Conservation (phyloP, 495 filamentous ascomycete genomes). For the Usnea hakonensis region DNA sequence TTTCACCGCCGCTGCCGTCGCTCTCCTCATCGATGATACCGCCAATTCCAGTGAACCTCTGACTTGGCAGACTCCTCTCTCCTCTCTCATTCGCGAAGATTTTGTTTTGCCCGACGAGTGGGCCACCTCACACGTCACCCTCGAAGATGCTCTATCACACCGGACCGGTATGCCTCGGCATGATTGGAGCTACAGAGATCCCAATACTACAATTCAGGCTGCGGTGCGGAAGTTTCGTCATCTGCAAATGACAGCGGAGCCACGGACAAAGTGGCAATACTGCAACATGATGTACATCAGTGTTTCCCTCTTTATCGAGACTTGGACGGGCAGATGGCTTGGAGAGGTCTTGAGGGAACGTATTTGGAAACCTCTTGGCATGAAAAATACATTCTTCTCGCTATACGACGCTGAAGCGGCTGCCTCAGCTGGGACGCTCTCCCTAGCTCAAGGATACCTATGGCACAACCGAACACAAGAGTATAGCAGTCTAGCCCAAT, state of each 20-base stretch:
- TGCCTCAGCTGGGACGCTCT: constrained; percentile 15
- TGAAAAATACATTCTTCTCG: constrained; percentile 44
- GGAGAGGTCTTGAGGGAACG: constrained; percentile 34
- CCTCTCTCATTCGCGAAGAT: constrained; percentile 43
- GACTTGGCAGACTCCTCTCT: constrained; percentile 43
- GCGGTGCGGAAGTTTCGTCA: constrained; percentile 37
- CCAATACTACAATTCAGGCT: constrained; percentile 24
- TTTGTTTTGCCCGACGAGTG: constrained; percentile 44
- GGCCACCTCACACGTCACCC: constrained; percentile 39
- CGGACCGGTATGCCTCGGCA: constrained; percentile 43
- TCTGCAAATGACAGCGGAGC: constrained; percentile 34
- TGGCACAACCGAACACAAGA: constrained; percentile 18
- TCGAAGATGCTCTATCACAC: constrained; percentile 47
- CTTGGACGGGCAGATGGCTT: constrained; percentile 35
- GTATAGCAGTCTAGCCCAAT: constrained; percentile 18
- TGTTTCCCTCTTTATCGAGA: constrained; percentile 38
- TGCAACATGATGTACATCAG: constrained; percentile 47
- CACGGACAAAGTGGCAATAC: constrained; percentile 40
- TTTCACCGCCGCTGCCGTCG: constrained; percentile 44
- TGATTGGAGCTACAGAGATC: constrained; percentile 28
- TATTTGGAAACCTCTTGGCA: constrained; percentile 43
- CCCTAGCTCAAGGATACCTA: constrained; percentile 28
- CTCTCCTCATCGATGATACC: constrained; percentile 39
- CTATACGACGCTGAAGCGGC: constrained; percentile 30
- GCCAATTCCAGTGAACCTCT: constrained; percentile 28